Conservation (phyloP, 2,329 filamentous ascomycete genomes). For the Colletotrichum tamarilloi region DNA sequence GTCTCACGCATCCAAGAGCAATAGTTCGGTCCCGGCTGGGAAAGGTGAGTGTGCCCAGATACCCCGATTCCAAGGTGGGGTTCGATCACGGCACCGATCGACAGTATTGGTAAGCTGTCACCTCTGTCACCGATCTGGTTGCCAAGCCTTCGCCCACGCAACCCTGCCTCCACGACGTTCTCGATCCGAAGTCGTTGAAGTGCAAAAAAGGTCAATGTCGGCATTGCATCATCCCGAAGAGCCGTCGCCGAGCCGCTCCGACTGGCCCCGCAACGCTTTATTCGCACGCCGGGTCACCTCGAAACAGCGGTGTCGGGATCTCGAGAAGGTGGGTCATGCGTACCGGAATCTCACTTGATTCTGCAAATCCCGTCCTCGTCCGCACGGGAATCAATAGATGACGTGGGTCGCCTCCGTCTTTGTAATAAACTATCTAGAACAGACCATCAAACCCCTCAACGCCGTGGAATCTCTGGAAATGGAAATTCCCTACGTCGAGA, state of each 20-base stretch:
- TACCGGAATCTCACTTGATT: not conserved
- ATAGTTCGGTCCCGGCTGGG: slow-evolving; percentile 10
- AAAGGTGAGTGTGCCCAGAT: not conserved
- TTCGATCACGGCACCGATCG: slow-evolving; percentile 7
- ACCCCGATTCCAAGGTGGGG: slow-evolving; percentile 8
- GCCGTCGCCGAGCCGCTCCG: not conserved
- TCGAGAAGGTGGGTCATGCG: not conserved
- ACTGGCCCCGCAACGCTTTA: not conserved
- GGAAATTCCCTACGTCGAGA: slow-evolving; percentile 41
- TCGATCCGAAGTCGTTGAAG: not conserved
- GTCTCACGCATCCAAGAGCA: slow-evolving; percentile 8
- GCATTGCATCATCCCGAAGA: not conserved
- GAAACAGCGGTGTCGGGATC: not conserved
- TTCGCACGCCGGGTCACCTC: not conserved
- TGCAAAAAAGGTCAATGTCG: not conserved
- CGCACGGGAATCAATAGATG: not conserved
- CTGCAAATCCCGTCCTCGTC: slow-evolving; percentile 7
- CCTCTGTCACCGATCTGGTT: not conserved
- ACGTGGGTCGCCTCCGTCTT: slow-evolving; percentile 18
- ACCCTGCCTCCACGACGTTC: not conserved
- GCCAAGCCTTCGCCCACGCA: not conserved
- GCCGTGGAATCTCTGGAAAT: not conserved
- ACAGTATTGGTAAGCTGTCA: slow-evolving; percentile 2
- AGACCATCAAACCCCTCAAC: not conserved
- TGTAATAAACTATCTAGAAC: slow-evolving; percentile 19